These are phyloP conservation scores for Ascochyta viciae-villosae DNA, from an alignment of 2,329 filamentous ascomycete genomes.

Conservation along the genomic window DNA sequence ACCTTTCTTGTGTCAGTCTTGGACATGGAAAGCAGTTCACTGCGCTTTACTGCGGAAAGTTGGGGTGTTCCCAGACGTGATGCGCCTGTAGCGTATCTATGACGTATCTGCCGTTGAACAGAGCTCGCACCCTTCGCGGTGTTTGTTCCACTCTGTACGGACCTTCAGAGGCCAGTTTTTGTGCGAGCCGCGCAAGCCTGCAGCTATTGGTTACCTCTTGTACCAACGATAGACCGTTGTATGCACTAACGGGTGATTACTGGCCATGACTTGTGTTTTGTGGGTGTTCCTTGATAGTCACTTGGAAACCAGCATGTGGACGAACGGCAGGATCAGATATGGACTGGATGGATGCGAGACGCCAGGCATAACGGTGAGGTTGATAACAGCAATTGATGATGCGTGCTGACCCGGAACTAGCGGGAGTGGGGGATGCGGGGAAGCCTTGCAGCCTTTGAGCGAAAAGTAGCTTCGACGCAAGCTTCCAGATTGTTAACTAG, in stretches of 20 bases:
- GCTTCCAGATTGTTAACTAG: no score
- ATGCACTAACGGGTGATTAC: constrained; percentile 16
- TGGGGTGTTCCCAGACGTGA: constrained; percentile 49
- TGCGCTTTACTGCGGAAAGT: constrained; percentile 43
- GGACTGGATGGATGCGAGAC: no score
- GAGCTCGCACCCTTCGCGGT: constrained; percentile 41
- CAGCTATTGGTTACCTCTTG: constrained; percentile 3
- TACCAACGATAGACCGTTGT: no score
- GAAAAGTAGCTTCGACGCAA: no score
- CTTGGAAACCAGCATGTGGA: background rate
- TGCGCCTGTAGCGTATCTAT: constrained; percentile 44
- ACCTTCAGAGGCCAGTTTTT: constrained; percentile 50
- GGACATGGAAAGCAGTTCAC: no score
- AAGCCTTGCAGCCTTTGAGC: background rate
- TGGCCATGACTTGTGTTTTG: constrained; percentile 8
- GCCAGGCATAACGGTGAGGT: no score
- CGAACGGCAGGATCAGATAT: no score
- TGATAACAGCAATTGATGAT: constrained; percentile 2
- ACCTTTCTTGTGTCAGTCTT: constrained; percentile 23
- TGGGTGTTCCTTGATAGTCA: background rate
- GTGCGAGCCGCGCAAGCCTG: constrained; percentile 51
- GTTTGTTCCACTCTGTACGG: constrained; percentile 42
- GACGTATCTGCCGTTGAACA: constrained; percentile 42
- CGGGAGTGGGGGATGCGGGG: constrained; percentile 13
- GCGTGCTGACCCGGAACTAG: constrained; percentile 5